These are phyloP conservation scores for Pulveroboletus sp. DNA, from an alignment of 768 basidiomycete genomes.

Conservation along the genomic window DNA sequence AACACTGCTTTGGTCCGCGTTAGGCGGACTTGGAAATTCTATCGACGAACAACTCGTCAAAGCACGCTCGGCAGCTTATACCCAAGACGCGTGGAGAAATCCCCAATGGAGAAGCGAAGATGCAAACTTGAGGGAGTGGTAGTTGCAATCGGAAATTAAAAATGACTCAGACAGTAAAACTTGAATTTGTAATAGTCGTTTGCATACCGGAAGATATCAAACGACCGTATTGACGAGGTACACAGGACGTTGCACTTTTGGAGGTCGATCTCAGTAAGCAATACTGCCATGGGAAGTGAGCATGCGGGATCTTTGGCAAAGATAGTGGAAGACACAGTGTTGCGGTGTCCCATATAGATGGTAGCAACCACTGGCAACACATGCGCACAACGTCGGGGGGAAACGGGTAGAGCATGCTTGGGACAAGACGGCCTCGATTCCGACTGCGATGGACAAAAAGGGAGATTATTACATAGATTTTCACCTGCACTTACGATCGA, in stretches of 20 bases:
- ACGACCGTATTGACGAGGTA: not conserved
- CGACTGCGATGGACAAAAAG: constrained; percentile 3
- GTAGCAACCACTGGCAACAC: not conserved
- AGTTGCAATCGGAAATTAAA: not conserved
- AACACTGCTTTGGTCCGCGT: constrained; percentile 3
- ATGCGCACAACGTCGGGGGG: constrained; percentile 1
- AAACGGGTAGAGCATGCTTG: constrained; percentile 3
- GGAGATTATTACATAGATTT: constrained; percentile 2
- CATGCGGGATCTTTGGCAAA: not conserved
- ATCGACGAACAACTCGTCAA: constrained; percentile 58
- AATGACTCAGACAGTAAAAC: not conserved
- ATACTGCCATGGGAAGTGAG: not conserved
- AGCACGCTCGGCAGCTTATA: constrained; percentile 16
- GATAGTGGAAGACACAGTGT: not conserved
- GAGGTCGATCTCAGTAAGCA: not conserved
- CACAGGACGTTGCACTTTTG: not conserved
- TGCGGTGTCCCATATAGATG: not conserved
- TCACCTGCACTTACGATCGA: constrained; percentile 4
- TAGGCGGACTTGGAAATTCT: constrained; percentile 59
- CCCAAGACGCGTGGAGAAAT: constrained; percentile 22
- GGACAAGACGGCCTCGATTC: not conserved
- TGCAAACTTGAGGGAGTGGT: constrained; percentile 57
- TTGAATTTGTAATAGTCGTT: not conserved
- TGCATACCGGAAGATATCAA: not conserved
- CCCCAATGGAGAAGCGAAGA: constrained; percentile 56